These are phyloP conservation scores for Suhomyces choctaworum DNA, from an alignment of 1,139 yeast genomes.

Conservation along the genomic window DNA sequence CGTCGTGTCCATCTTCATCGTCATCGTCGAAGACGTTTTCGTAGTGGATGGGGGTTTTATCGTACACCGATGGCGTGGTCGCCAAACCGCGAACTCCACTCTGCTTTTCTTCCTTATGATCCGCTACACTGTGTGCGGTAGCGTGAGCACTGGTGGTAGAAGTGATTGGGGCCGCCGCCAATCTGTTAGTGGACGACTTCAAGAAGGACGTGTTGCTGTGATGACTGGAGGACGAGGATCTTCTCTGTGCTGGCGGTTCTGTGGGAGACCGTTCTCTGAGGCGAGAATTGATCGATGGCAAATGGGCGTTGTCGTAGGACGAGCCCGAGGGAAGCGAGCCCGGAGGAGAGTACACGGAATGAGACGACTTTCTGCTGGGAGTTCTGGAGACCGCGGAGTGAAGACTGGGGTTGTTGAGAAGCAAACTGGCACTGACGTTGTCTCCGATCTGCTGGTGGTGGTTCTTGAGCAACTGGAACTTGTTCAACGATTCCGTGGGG, in stretches of 20 bases:
- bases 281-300: constrained; percentile 47
- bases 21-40: constrained; percentile 56
- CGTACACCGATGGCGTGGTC: constrained; percentile 39
- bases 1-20: constrained; percentile 37
- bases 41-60: constrained; percentile 33
- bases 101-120: constrained; percentile 1
- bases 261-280: constrained; percentile 30
- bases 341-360: constrained; percentile 32
- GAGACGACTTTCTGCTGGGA: constrained; percentile 38
- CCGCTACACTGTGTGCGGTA: constrained; percentile 13
- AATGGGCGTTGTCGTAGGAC: constrained; percentile 36
- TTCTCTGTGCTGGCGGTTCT: constrained; percentile 1
- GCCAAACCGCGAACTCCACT: constrained; percentile 33
- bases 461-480: constrained; percentile 39
- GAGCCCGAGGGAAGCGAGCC: constrained; percentile 35
- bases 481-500: constrained; percentile 31
- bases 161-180: constrained; percentile 24
- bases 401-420: constrained; percentile 23
- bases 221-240: constrained; percentile 13
- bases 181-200: constrained; percentile 17
- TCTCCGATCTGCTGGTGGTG: constrained; percentile 54
- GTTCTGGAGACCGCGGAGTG: constrained; percentile 18
- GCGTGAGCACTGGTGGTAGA: constrained; percentile 28
- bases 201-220: constrained; percentile 19
- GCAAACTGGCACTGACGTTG: constrained; percentile 49